A percentile compares a stretch with the other conserved stretches of the same genome.
These are phyloP conservation scores for Syzygium oleosum DNA, from an alignment of 345 rosid species.

Conservation along the genomic window DNA sequence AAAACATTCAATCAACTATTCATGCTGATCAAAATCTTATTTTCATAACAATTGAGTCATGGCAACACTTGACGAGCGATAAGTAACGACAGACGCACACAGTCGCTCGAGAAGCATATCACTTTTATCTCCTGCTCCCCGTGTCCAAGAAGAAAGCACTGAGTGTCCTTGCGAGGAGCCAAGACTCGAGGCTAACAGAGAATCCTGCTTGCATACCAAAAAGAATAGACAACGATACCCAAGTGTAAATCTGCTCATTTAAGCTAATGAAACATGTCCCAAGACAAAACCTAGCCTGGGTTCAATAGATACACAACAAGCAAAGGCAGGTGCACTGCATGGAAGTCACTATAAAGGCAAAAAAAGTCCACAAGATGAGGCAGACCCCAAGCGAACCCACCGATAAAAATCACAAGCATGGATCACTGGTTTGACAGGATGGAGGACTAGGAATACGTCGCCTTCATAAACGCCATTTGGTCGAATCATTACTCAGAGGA, in stretches of 20 bases:
- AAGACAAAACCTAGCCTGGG: neutral
- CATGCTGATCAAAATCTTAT: neutral
- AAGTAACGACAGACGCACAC: neutral
- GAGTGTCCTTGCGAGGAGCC: neutral
- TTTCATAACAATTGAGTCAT: neutral
- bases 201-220: neutral
- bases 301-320: neutral
- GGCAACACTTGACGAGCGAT: neutral
- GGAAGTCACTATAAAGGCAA: neutral
- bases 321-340: neutral
- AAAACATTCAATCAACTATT: neutral
- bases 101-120: neutral
- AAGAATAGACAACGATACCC: neutral
- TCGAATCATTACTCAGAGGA: conserved; percentile 36
- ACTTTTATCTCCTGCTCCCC: neutral
- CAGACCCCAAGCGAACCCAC: neutral
- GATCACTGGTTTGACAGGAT: neutral
- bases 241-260: neutral
- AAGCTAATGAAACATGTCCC: neutral
- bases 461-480: neutral
- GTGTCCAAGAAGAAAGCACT: neutral
- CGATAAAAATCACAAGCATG: neutral
- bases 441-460: neutral
- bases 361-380: neutral
- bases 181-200: neutral